A percentile compares a stretch with the other conserved stretches of the same genome.
phyloP scores from a whole-genome alignment of 768 basidiomycete genomes.

The Crucibulum laeve region DNA sequence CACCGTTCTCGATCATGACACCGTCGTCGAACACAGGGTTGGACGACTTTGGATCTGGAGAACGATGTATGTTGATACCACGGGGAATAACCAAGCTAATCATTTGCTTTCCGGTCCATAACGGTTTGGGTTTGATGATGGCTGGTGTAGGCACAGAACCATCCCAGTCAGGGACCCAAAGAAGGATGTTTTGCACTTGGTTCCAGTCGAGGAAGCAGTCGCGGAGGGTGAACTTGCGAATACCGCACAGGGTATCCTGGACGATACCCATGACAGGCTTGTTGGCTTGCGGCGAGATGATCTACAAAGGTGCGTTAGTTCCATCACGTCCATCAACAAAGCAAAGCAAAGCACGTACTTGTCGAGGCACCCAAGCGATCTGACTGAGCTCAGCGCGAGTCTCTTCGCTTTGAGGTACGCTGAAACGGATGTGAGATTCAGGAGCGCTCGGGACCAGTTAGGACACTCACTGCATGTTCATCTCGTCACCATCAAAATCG shows the following conservation, averaged over 20 bases:
- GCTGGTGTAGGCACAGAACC: slow-evolving; percentile 89
- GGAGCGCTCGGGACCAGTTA: background rate
- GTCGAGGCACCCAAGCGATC: slow-evolving; percentile 97
- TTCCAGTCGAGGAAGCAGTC: slow-evolving; percentile 96
- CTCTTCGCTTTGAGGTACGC: slow-evolving; percentile 97
- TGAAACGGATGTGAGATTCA: slow-evolving; percentile 24
- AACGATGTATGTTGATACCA: slow-evolving; percentile 89
- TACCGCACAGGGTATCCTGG: slow-evolving; percentile 96
- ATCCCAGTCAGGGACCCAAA: slow-evolving; percentile 99
- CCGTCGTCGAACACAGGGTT: slow-evolving; percentile 91
- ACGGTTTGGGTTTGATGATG: slow-evolving; percentile 92
- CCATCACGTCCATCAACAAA: background rate
- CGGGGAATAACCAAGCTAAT: slow-evolving; percentile 88
- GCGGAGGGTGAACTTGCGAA: slow-evolving; percentile 94
- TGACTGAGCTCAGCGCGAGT: slow-evolving; percentile 97
- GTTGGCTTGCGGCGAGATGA: slow-evolving; percentile 98
- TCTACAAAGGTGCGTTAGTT: slow-evolving; percentile 41
- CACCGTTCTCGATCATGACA: slow-evolving; percentile 95
- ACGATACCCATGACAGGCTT: slow-evolving; percentile 99
- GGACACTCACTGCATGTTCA: slow-evolving; percentile 97
- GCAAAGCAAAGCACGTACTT: slow-evolving; percentile 43
- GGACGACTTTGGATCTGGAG: slow-evolving; percentile 72
- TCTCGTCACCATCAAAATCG: slow-evolving; percentile 99
- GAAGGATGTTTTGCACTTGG: slow-evolving; percentile 92
- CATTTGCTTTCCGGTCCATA: slow-evolving; percentile 98